These are phyloP conservation scores for Pleurotus giganteus DNA, from an alignment of 768 basidiomycete genomes.

Conservation along the genomic window DNA sequence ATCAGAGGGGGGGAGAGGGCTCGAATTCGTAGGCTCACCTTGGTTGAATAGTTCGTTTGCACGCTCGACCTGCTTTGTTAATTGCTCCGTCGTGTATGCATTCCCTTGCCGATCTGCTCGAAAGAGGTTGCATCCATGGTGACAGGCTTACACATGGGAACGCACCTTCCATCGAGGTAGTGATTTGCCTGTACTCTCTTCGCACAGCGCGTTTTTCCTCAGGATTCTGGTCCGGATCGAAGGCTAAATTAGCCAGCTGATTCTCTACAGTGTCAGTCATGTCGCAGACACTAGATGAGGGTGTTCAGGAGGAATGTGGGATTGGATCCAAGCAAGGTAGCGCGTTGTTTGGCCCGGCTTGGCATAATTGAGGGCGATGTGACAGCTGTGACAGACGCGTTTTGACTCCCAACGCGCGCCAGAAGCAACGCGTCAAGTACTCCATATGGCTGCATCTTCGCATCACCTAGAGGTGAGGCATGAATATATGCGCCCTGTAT, in stretches of 20 bases:
- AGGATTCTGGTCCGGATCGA: slow-evolving; percentile 84
- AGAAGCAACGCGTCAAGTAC: neutral
- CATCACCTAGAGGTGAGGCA: slow-evolving; percentile 13
- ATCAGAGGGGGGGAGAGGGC: neutral
- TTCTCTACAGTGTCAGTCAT: slow-evolving; percentile 9
- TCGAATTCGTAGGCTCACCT: slow-evolving; percentile 31
- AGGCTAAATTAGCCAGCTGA: slow-evolving; percentile 29
- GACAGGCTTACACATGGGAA: slow-evolving; percentile 4
- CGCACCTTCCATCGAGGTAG: slow-evolving; percentile 63
- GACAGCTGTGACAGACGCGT: neutral
- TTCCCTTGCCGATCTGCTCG: slow-evolving; percentile 44
- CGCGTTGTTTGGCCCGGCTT: slow-evolving; percentile 14
- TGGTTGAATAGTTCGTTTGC: slow-evolving; percentile 65
- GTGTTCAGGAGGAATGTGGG: neutral
- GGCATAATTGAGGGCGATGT: neutral
- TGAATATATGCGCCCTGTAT: neutral
- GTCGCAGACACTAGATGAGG: neutral
- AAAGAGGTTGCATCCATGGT: neutral
- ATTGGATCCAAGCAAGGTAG: neutral
- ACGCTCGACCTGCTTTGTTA: slow-evolving; percentile 52
- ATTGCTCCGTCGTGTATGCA: slow-evolving; percentile 53
- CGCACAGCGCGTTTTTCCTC: slow-evolving; percentile 75
- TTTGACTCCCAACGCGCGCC: neutral
- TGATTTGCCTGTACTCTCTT: slow-evolving; percentile 68
- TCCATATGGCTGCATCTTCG: slow-evolving; percentile 6